A percentile compares a stretch with the other conserved stretches of the same genome.
phyloP scores from a whole-genome alignment of 208 protist species.

The Lotmaria passim region DNA sequence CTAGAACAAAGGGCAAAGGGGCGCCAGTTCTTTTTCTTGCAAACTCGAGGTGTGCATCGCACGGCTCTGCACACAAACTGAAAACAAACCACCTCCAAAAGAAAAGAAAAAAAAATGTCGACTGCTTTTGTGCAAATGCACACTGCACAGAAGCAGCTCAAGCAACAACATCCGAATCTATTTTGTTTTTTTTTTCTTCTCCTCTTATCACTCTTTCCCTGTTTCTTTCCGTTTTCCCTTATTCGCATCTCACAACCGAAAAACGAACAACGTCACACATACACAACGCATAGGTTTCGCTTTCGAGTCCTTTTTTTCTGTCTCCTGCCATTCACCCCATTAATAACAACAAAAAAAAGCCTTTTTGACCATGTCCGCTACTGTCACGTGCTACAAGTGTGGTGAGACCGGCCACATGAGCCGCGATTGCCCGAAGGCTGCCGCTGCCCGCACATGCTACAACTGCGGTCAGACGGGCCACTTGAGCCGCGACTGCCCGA shows the following conservation, averaged over 20 bases:
- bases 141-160: too few relatives aligned
- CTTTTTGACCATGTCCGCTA: slow-evolving; percentile 44
- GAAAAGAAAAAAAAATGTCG: neutral
- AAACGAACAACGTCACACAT: too few relatives aligned
- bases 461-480: slow-evolving; percentile 78
- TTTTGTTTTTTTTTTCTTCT: too few relatives aligned
- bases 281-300: slow-evolving; percentile 8
- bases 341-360: neutral
- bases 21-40: too few relatives aligned
- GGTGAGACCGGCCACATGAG: slow-evolving; percentile 68
- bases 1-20: too few relatives aligned
- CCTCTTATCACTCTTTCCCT: too few relatives aligned
- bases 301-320: slow-evolving; percentile 10
- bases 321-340: neutral
- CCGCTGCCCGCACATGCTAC: slow-evolving; percentile 58
- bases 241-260: neutral
- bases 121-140: too few relatives aligned
- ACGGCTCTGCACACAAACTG: too few relatives aligned
- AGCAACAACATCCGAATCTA: too few relatives aligned
- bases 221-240: neutral
- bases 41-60: too few relatives aligned
- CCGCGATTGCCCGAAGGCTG: slow-evolving; percentile 63
- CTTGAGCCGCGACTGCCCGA: slow-evolving; percentile 72
- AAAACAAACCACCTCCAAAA: too few relatives aligned
- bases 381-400: slow-evolving; percentile 73